Conservation (phyloP, 2,329 filamentous ascomycete genomes). For the Cytospora piceicola region DNA sequence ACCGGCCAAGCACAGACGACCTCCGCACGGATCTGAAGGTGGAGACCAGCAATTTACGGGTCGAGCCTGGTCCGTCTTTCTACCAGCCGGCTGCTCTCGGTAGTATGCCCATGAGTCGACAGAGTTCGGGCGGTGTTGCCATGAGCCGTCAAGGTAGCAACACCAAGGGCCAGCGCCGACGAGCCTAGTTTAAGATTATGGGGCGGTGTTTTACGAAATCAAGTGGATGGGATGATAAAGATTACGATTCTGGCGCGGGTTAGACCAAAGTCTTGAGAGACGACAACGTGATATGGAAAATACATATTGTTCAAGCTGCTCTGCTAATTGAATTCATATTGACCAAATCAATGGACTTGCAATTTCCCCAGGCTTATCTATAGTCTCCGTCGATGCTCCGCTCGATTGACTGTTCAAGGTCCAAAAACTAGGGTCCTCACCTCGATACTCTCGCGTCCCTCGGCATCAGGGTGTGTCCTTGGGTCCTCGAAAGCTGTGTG, state of each 20-base stretch:
- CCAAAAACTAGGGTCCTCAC: constrained; percentile 85
- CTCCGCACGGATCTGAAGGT: constrained; percentile 56
- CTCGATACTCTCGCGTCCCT: constrained; percentile 84
- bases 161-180: constrained; percentile 50
- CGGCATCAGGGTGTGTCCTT: constrained; percentile 69
- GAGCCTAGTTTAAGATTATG: constrained; percentile 13
- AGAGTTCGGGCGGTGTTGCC: constrained; percentile 59
- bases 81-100: constrained; percentile 40
- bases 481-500: constrained; percentile 83
- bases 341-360: background rate
- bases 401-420: constrained; percentile 40
- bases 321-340: constrained; percentile 3
- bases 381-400: background rate
- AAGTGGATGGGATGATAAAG: background rate
- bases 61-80: constrained; percentile 40
- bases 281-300: background rate
- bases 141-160: constrained; percentile 62
- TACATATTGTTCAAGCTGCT: constrained; percentile 11
- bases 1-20: constrained; percentile 53
- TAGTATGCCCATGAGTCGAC: constrained; percentile 57
- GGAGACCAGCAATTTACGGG: constrained; percentile 49
- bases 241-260: background rate
- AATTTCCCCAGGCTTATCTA: background rate
- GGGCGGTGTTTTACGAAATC: too few species aligned
- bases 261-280: background rate